Percentiles rank a stretch among this genome's conserved stretches.
Evolutionary conservation across 129 eudicot species (phyloP).

Genomic region (Tanacetum coccineum): DNA sequence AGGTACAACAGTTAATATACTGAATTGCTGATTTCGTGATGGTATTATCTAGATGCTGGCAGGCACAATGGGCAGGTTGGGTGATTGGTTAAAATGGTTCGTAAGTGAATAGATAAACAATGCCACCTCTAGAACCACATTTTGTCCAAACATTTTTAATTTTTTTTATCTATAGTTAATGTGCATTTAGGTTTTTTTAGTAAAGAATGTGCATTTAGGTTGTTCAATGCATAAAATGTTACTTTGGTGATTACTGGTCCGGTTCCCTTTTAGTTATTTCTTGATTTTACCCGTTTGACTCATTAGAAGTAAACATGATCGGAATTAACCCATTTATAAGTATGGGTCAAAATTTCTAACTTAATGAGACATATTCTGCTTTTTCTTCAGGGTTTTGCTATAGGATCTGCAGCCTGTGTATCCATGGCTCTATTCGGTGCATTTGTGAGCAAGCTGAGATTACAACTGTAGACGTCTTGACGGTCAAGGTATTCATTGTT

Average conservation of each 20-base stretch:
- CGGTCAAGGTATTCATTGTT: constrained; percentile 79
- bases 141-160: too few relatives aligned
- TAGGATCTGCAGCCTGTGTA: constrained; percentile 83
- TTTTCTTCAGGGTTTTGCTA: constrained; percentile 63
- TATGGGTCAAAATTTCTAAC: background rate
- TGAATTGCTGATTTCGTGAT: too few relatives aligned
- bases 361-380: background rate
- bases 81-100: too few relatives aligned
- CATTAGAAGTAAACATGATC: background rate
- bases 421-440: constrained; percentile 84
- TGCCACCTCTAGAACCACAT: too few relatives aligned
- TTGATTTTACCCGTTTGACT: background rate
- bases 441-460: constrained; percentile 72
- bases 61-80: too few relatives aligned
- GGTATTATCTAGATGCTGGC: too few relatives aligned
- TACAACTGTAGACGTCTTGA: constrained; percentile 61
- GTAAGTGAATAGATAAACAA: too few relatives aligned
- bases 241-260: too few relatives aligned
- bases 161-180: too few relatives aligned
- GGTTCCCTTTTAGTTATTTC: background rate
- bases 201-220: too few relatives aligned
- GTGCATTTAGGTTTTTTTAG: too few relatives aligned
- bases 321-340: background rate
- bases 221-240: too few relatives aligned
- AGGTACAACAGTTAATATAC: background rate